A percentile compares a stretch with the other conserved stretches of the same genome.
These are phyloP conservation scores for Leccinum pachyderme DNA, from an alignment of 1,284 basidiomycete species.

Conservation along the genomic window DNA sequence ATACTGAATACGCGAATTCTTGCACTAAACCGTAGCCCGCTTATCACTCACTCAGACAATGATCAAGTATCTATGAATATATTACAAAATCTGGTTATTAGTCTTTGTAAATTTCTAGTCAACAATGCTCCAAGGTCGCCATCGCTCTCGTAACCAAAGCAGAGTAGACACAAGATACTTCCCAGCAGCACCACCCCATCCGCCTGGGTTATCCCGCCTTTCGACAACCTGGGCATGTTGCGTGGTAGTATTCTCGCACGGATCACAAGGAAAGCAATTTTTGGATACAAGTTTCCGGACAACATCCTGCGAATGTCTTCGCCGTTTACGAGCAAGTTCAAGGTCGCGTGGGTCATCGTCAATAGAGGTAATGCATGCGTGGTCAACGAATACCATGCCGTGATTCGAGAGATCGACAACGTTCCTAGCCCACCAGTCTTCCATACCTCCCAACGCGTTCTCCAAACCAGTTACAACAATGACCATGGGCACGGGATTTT, in stretches of 20 bases:
- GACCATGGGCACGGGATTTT: conserved; percentile 24
- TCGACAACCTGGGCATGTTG: neutral
- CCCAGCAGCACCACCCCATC: conserved; percentile 19
- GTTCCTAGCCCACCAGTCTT: conserved; percentile 35
- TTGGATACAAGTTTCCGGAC: conserved; percentile 28
- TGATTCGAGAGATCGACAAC: conserved; percentile 13
- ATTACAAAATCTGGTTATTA: neutral
- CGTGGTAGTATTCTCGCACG: neutral
- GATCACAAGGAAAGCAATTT: conserved; percentile 12
- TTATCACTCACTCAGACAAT: neutral
- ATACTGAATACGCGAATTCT: neutral
- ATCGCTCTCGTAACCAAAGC: neutral
- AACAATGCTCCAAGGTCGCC: neutral
- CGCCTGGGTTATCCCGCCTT: conserved; percentile 1
- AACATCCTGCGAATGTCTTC: conserved; percentile 14
- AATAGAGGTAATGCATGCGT: conserved; percentile 33
- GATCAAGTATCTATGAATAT: neutral
- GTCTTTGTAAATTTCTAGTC: neutral
- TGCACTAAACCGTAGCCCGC: neutral
- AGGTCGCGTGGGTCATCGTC: conserved; percentile 23
- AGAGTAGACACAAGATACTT: conserved; percentile 19
- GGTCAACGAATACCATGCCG: conserved; percentile 29
- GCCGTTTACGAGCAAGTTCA: conserved; percentile 13
- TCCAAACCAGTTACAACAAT: conserved; percentile 36
- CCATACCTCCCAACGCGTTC: conserved; percentile 32